Conservation (phyloP, 2,329 filamentous ascomycete genomes). For the Didymella exigua region DNA sequence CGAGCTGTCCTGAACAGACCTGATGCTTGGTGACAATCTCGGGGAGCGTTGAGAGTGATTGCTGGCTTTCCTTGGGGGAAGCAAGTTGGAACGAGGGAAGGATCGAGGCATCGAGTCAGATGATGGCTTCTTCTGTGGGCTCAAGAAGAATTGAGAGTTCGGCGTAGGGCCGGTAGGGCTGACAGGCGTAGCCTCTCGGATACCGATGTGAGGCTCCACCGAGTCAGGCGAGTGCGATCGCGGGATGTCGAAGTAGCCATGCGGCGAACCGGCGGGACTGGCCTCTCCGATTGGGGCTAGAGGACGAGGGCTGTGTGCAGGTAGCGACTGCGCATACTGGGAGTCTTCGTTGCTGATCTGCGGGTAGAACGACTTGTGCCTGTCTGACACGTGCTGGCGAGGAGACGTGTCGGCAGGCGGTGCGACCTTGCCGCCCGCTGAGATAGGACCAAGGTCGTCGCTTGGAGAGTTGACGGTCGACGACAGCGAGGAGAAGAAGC, state of each 20-base stretch:
- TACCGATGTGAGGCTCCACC: constrained; percentile 49
- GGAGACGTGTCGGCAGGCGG: constrained; percentile 37
- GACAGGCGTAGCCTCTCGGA: constrained; percentile 53
- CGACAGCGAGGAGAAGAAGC: constrained; percentile 79
- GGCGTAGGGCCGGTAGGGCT: constrained; percentile 43
- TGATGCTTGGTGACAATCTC: constrained; percentile 51
- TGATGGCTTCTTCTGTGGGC: constrained; percentile 48
- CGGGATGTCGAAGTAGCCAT: constrained; percentile 55
- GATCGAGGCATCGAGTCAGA: constrained; percentile 41
- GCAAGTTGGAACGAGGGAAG: constrained; percentile 40
- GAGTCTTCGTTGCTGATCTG: constrained; percentile 41
- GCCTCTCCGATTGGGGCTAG: constrained; percentile 46
- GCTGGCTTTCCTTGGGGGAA: constrained; percentile 50
- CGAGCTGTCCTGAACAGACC: constrained; percentile 60
- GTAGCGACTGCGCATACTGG: constrained; percentile 34
- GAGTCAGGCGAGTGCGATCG: constrained; percentile 54
- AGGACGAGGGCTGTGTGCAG: constrained; percentile 36
- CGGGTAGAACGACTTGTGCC: constrained; percentile 47
- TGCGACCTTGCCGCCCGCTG: constrained; percentile 2
- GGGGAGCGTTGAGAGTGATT: constrained; percentile 42
- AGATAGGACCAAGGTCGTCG: constrained; percentile 46
- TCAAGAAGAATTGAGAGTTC: constrained; percentile 43
- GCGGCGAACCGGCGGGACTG: constrained; percentile 29
- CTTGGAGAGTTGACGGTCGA: constrained; percentile 61
- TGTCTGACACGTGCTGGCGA: constrained; percentile 36